phyloP scores from a whole-genome alignment of 1,284 basidiomycete genomes.

The Irpex sp. region DNA sequence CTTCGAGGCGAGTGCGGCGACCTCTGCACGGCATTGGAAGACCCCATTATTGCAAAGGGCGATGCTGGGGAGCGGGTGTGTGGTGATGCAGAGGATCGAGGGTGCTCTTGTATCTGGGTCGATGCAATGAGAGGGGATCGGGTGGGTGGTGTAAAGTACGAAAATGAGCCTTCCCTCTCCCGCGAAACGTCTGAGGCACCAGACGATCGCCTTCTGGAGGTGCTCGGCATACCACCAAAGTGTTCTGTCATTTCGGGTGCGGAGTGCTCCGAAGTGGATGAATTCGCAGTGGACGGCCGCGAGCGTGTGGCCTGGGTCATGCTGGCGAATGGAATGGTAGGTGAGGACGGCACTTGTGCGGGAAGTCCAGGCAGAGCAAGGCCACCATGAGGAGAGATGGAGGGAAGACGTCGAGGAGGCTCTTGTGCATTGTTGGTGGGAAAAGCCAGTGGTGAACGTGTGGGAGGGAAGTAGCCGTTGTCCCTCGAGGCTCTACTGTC shows the following conservation, averaged over 20 bases:
- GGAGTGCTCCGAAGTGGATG: not conserved
- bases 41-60: conserved; percentile 2
- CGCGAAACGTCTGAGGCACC: conserved; percentile 12
- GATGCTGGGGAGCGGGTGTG: conserved; percentile 14
- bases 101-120: not conserved
- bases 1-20: conserved; percentile 26
- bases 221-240: not conserved
- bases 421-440: conserved; percentile 6
- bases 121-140: conserved; percentile 7
- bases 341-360: not conserved
- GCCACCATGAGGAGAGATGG: not conserved
- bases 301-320: not conserved
- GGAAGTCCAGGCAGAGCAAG: conserved; percentile 1
- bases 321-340: conserved; percentile 1
- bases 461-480: conserved; percentile 16
- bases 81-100: conserved; percentile 2
- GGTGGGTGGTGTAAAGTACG: conserved; percentile 24
- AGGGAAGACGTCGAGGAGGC: not conserved
- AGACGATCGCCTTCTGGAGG: conserved; percentile 17
- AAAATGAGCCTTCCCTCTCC: conserved; percentile 15
- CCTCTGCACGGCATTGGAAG: not conserved
- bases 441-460: conserved; percentile 25
- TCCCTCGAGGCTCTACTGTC: conserved; percentile 4
- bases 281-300: conserved; percentile 4
- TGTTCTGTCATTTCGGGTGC: not conserved